These are phyloP conservation scores for Colletotrichum truncatum DNA, from an alignment of 2,329 filamentous ascomycete genomes.

Conservation along the genomic window DNA sequence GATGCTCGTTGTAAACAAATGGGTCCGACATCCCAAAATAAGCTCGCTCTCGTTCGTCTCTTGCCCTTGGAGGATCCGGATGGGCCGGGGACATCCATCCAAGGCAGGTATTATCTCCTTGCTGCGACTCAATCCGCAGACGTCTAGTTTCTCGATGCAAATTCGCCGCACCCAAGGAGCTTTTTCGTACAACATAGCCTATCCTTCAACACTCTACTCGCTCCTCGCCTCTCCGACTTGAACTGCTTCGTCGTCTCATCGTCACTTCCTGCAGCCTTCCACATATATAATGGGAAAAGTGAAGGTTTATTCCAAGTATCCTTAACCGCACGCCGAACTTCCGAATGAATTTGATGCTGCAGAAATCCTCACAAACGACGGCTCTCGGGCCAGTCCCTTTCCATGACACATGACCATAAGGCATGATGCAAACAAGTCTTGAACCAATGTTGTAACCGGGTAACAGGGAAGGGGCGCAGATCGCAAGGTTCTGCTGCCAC, in stretches of 20 bases:
- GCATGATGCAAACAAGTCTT: slow-evolving; percentile 4
- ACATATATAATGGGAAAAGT: slow-evolving; percentile 21
- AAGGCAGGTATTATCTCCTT: slow-evolving; percentile 14
- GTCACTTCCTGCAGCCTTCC: slow-evolving; percentile 2
- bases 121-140: slow-evolving; percentile 12
- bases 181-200: slow-evolving; percentile 21
- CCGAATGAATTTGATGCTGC: slow-evolving; percentile 30
- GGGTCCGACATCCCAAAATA: slow-evolving; percentile 4
- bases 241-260: slow-evolving; percentile 13
- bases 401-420: neutral
- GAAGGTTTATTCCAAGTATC: slow-evolving; percentile 30
- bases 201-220: slow-evolving; percentile 2
- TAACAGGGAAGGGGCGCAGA: neutral
- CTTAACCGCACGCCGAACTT: slow-evolving; percentile 29
- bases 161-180: slow-evolving; percentile 23
- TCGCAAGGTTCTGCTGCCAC: neutral
- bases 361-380: slow-evolving; percentile 17
- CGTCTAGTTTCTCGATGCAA: slow-evolving; percentile 21
- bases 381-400: neutral
- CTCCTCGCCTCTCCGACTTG: slow-evolving; percentile 3
- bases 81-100: neutral
- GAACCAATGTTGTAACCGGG: neutral
- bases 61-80: slow-evolving; percentile 9
- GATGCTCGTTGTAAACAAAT: slow-evolving; percentile 21
- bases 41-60: neutral